A percentile compares a stretch with the other conserved stretches of the same genome.
These are phyloP conservation scores for Gnaphalium uliginosum DNA, from an alignment of 129 eudicot genomes.

Conservation along the genomic window DNA sequence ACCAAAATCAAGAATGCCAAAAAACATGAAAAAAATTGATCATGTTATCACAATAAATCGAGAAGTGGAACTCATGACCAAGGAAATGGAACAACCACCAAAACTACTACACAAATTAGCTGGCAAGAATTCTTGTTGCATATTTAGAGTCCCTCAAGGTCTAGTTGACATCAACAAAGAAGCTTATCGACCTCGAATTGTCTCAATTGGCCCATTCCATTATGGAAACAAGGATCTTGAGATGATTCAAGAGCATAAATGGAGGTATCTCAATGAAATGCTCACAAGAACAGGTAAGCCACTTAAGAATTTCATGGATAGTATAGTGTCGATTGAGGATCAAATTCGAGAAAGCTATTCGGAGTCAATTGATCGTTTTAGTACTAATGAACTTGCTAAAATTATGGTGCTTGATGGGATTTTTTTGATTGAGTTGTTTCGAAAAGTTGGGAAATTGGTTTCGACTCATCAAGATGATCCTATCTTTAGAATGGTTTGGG, in stretches of 20 bases:
- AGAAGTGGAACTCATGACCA: constrained; percentile 20
- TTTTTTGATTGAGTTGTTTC: constrained; percentile 37
- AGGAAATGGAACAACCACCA: constrained; percentile 29
- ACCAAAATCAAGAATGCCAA: neutral
- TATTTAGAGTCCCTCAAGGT: constrained; percentile 45
- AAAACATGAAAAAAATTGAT: constrained; percentile 12
- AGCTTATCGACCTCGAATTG: constrained; percentile 41
- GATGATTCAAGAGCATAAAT: constrained; percentile 45
- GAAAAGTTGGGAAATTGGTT: constrained; percentile 38
- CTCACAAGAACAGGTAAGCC: constrained; percentile 22
- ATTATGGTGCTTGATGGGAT: constrained; percentile 48
- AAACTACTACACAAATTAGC: constrained; percentile 38
- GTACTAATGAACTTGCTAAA: constrained; percentile 34
- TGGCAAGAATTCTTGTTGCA: constrained; percentile 36
- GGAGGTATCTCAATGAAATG: constrained; percentile 35
- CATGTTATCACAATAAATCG: constrained; percentile 33
- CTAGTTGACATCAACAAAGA: constrained; percentile 34
- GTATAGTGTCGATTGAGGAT: constrained; percentile 9
- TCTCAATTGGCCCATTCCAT: constrained; percentile 44
- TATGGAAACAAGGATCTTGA: constrained; percentile 35
- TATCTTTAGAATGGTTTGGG: constrained; percentile 36
- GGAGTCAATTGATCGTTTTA: constrained; percentile 27
- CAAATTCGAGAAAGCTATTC: constrained; percentile 36
- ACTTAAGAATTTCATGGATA: constrained; percentile 13
- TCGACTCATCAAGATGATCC: constrained; percentile 27